Conservation (phyloP, 345 rosid species). For the Psidium friedrichsthalianum region DNA sequence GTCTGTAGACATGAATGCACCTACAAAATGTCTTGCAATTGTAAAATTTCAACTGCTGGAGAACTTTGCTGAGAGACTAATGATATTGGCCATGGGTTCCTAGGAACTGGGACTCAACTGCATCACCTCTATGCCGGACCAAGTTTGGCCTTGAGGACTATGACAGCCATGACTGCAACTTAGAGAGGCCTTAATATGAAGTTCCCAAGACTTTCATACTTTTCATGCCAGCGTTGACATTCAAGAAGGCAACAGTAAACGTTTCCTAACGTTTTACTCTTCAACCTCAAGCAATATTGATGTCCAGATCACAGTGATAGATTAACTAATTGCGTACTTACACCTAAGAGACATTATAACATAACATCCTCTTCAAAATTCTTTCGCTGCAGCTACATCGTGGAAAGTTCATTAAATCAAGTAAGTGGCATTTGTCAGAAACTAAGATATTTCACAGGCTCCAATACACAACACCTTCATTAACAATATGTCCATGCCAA, state of each 20-base stretch:
- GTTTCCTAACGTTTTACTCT: neutral
- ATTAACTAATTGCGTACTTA: neutral
- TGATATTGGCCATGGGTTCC: neutral
- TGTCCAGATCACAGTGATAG: neutral
- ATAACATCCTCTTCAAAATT: neutral
- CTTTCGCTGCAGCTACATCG: neutral
- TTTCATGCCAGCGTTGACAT: neutral
- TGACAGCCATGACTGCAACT: neutral
- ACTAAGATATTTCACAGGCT: neutral
- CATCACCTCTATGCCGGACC: neutral
- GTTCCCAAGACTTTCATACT: neutral
- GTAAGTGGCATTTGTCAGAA: neutral
- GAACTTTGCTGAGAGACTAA: neutral
- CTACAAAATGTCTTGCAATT: neutral
- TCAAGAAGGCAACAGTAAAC: neutral
- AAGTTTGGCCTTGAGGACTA: neutral
- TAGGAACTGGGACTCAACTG: neutral
- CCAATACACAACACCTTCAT: neutral
- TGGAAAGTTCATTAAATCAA: neutral
- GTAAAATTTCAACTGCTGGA: neutral
- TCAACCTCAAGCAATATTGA: neutral
- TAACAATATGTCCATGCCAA: neutral
- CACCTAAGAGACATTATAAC: neutral
- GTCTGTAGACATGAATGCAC: neutral
- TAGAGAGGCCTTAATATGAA: neutral